A percentile compares a stretch with the other conserved stretches of the same genome.
Conservation (phyloP, 495 filamentous ascomycete species). For the Massariosphaeria phaeospora region DNA sequence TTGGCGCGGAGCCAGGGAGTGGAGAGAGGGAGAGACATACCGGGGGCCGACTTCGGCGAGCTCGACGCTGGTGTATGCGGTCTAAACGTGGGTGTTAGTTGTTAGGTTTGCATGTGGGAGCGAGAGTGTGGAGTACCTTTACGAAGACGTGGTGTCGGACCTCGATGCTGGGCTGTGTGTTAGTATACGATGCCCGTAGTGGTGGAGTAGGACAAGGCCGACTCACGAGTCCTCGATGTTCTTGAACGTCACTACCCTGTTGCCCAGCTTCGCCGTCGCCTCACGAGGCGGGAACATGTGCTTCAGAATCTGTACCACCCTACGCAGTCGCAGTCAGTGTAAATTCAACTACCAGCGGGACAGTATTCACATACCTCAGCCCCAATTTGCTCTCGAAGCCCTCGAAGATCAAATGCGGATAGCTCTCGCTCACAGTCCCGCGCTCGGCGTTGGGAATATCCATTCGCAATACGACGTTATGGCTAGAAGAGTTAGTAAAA, state of each 20-base stretch:
- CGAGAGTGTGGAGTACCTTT: no score
- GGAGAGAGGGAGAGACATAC: no score
- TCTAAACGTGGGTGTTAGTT: no score
- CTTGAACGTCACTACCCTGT: conserved; percentile 70
- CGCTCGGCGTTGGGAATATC: conserved; percentile 84
- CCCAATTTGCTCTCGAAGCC: conserved; percentile 84
- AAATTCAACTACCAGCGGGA: no score
- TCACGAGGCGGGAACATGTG: conserved; percentile 93
- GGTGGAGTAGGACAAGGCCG: no score
- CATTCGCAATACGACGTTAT: conserved; percentile 89
- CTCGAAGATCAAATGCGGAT: conserved; percentile 94
- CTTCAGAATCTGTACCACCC: conserved; percentile 86
- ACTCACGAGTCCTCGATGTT: conserved; percentile 95
- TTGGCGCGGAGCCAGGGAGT: no score
- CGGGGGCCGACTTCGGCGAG: conserved; percentile 91
- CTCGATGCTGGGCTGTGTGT: no score
- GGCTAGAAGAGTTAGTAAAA: no score
- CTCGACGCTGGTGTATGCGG: conserved; percentile 77
- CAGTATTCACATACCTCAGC: no score
- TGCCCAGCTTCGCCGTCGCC: conserved; percentile 69
- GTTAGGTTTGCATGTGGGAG: no score
- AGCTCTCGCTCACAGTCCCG: conserved; percentile 89
- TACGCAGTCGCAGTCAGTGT: no score
- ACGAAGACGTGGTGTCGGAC: conserved; percentile 79
- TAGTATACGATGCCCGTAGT: no score